These are phyloP conservation scores for Aureoboletus auriporus DNA, from an alignment of 768 basidiomycete species.

Conservation along the genomic window DNA sequence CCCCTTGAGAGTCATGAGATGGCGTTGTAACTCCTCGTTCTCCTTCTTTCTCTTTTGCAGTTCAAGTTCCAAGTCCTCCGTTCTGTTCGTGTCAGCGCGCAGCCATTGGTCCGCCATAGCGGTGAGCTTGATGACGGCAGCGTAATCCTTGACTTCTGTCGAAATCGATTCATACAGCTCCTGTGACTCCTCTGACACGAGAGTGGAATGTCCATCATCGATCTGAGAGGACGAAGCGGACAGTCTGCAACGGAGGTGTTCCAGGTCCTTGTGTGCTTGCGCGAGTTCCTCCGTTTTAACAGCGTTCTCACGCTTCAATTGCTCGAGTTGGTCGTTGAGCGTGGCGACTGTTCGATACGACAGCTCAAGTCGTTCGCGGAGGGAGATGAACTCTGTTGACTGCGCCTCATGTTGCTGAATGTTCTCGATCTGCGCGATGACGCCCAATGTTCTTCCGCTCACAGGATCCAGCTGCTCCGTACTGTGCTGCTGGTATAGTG, in stretches of 20 bases:
- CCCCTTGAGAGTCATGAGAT: conserved; percentile 3
- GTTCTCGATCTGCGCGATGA: background rate
- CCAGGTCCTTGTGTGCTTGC: background rate
- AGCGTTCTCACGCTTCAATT: background rate
- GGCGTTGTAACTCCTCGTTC: conserved; percentile 5
- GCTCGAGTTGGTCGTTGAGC: conserved; percentile 1
- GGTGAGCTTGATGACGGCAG: conserved; percentile 7
- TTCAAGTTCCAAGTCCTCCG: background rate
- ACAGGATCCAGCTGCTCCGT: too few relatives aligned
- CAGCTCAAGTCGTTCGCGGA: background rate
- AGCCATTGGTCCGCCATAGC: conserved; percentile 7
- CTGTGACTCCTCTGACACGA: background rate
- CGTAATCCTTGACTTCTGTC: conserved; percentile 1
- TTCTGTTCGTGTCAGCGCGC: conserved; percentile 2
- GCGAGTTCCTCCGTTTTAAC: background rate
- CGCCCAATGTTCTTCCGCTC: background rate
- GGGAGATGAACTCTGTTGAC: background rate
- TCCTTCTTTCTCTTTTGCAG: conserved; percentile 6
- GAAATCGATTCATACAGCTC: background rate
- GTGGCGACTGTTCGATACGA: background rate
- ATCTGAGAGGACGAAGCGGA: background rate
- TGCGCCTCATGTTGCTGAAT: background rate
- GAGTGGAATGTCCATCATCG: background rate
- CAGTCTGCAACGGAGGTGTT: background rate
- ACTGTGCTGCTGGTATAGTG: too few relatives aligned